Percentiles rank a stretch among this genome's conserved stretches.
Conservation (phyloP, 371 early-diverging fungal genomes). For the Thermomucor indicae-seudaticae region DNA sequence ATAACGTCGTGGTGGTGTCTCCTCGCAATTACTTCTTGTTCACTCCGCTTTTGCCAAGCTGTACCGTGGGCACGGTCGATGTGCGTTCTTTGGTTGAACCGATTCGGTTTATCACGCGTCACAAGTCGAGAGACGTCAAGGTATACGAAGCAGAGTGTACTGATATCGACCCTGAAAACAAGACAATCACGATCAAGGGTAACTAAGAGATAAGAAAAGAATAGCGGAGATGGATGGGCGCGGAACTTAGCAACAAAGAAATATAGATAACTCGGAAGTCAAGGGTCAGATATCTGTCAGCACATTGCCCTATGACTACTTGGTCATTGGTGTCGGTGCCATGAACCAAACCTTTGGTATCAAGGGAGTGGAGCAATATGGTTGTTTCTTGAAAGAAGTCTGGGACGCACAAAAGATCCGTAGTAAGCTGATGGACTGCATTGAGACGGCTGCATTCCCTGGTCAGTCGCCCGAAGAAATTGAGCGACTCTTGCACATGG, state of each 20-base stretch:
- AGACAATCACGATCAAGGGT: slow-evolving; percentile 69
- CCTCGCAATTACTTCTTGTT: slow-evolving; percentile 93
- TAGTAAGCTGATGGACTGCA: slow-evolving; percentile 78
- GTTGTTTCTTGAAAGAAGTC: slow-evolving; percentile 84
- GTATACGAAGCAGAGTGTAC: slow-evolving; percentile 88
- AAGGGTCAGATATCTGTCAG: slow-evolving; percentile 57
- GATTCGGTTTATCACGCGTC: slow-evolving; percentile 79
- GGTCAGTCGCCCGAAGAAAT: slow-evolving; percentile 75
- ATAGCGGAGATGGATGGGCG: not conserved
- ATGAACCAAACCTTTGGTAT: slow-evolving; percentile 89
- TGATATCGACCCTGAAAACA: slow-evolving; percentile 72
- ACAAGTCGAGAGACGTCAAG: slow-evolving; percentile 77
- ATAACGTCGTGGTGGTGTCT: slow-evolving; percentile 80
- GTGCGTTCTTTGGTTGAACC: slow-evolving; percentile 82
- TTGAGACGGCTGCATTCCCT: slow-evolving; percentile 87
- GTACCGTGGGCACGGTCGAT: slow-evolving; percentile 85
- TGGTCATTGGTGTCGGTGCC: slow-evolving; percentile 88
- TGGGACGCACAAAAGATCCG: slow-evolving; percentile 92
- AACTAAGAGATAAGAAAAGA: slow-evolving; percentile 22
- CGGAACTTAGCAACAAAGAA: not conserved
- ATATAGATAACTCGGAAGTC: slow-evolving; percentile 67
- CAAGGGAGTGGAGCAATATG: slow-evolving; percentile 79
- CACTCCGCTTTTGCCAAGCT: slow-evolving; percentile 86
- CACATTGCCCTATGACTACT: slow-evolving; percentile 78
- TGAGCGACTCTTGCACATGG: slow-evolving; percentile 87